Percentiles rank a stretch among this genome's conserved stretches.
These are phyloP conservation scores for Polysphondylium violaceum DNA, from an alignment of 78 protist genomes.

Conservation along the genomic window DNA sequence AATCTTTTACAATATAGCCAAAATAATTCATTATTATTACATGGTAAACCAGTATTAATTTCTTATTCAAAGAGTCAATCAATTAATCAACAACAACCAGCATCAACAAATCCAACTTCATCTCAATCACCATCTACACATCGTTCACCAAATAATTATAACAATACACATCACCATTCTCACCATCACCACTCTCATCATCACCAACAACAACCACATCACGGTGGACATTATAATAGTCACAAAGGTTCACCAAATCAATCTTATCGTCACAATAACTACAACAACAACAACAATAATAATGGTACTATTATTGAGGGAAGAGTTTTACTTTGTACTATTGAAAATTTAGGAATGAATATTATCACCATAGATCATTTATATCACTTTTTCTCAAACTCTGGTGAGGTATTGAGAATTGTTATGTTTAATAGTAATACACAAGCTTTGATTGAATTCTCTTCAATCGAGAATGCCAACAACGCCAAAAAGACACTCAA, in stretches of 20 bases:
- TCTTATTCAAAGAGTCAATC: slow-evolving; percentile 44
- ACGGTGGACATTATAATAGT: too few species aligned
- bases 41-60: slow-evolving; percentile 57
- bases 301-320: slow-evolving; percentile 8
- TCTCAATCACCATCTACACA: neutral
- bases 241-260: slow-evolving; percentile 12
- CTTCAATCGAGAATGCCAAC: slow-evolving; percentile 34
- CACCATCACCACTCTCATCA: neutral
- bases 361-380: slow-evolving; percentile 45
- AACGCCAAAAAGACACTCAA: slow-evolving; percentile 68
- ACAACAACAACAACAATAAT: neutral
- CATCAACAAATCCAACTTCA: slow-evolving; percentile 1
- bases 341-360: slow-evolving; percentile 36
- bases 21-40: slow-evolving; percentile 29
- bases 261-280: slow-evolving; percentile 6
- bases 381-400: slow-evolving; percentile 23
- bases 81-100: slow-evolving; percentile 25
- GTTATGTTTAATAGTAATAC: slow-evolving; percentile 52
- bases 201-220: too few species aligned
- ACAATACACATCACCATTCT: too few species aligned
- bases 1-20: slow-evolving; percentile 20
- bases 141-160: neutral
- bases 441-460: slow-evolving; percentile 84
- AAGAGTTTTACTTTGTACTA: slow-evolving; percentile 44
- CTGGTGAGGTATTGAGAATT: slow-evolving; percentile 69